Percentiles rank a stretch among this genome's conserved stretches.
These are phyloP conservation scores for Ophiocordyceps camponoti-floridani DNA, from an alignment of 2,329 filamentous ascomycete species.

Conservation along the genomic window DNA sequence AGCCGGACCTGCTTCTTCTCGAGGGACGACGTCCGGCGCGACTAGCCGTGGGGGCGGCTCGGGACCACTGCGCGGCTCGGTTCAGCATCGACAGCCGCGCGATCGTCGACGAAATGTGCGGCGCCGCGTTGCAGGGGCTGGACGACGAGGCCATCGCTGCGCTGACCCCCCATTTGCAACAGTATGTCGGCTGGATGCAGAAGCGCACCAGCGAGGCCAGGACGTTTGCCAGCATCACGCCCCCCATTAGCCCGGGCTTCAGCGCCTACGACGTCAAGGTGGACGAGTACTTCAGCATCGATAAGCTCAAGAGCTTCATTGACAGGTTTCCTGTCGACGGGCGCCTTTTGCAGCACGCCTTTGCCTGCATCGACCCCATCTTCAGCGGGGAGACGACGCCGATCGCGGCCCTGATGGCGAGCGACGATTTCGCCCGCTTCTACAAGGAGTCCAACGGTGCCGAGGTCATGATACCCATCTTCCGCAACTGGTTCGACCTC, in stretches of 20 bases:
- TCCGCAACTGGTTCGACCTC: constrained; percentile 1
- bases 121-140: not conserved
- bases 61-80: not conserved
- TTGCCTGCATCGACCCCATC: not conserved
- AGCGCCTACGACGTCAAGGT: not conserved
- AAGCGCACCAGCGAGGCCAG: not conserved
- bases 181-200: not conserved
- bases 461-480: not conserved
- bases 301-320: not conserved
- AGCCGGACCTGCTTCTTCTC: constrained; percentile 1
- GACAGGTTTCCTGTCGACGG: constrained; percentile 1
- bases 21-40: not conserved
- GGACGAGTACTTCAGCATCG: not conserved
- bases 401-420: not conserved
- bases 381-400: not conserved
- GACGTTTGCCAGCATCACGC: not conserved
- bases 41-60: not conserved
- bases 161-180: not conserved
- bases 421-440: not conserved
- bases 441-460: not conserved
- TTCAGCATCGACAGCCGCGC: not conserved
- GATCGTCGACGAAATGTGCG: not conserved
- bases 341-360: not conserved
- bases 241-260: not conserved
- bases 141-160: not conserved